Percentiles rank a stretch among this genome's conserved stretches.
Evolutionary conservation across 352 stramenopile genomes (phyloP).

Genomic region (Pythium vanterpoolii): DNA sequence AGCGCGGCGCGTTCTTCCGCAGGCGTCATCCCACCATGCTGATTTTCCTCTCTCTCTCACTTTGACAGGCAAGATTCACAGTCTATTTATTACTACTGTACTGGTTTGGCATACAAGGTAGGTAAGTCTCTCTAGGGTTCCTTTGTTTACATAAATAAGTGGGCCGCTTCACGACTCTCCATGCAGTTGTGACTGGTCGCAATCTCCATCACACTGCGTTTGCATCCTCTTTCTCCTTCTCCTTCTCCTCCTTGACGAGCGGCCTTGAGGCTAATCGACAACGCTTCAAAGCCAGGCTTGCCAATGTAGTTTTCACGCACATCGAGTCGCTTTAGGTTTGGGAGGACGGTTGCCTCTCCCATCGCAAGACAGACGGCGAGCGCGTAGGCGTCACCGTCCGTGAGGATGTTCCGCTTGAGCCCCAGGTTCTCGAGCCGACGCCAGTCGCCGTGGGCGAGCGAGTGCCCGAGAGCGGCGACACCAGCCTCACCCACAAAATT

Average conservation of each 20-base stretch:
- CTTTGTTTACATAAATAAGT: slow-evolving; percentile 20
- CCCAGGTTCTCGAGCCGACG: slow-evolving; percentile 33
- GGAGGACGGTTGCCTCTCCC: slow-evolving; percentile 31
- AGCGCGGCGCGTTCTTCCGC: slow-evolving; percentile 39
- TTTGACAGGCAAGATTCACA: too few species aligned
- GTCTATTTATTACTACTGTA: slow-evolving; percentile 19
- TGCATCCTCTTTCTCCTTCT: neutral
- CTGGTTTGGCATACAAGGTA: too few species aligned
- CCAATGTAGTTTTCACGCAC: slow-evolving; percentile 72
- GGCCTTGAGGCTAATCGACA: slow-evolving; percentile 31
- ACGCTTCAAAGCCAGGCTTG: slow-evolving; percentile 51
- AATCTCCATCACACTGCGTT: neutral
- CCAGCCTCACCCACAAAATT: slow-evolving; percentile 70
- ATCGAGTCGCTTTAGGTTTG: slow-evolving; percentile 27
- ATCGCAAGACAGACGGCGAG: slow-evolving; percentile 24
- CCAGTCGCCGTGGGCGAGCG: slow-evolving; percentile 18
- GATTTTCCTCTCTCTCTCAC: neutral
- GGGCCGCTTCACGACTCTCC: slow-evolving; percentile 13
- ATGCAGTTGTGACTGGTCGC: slow-evolving; percentile 16
- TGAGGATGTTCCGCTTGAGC: slow-evolving; percentile 58
- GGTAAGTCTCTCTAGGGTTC: neutral
- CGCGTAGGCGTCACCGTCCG: slow-evolving; percentile 39
- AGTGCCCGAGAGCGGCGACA: slow-evolving; percentile 29
- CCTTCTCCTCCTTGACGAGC: neutral
- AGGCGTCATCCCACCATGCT: slow-evolving; percentile 6